phyloP scores from a whole-genome alignment of 2,329 filamentous ascomycete species.

The Cladosporium cucumerinum region DNA sequence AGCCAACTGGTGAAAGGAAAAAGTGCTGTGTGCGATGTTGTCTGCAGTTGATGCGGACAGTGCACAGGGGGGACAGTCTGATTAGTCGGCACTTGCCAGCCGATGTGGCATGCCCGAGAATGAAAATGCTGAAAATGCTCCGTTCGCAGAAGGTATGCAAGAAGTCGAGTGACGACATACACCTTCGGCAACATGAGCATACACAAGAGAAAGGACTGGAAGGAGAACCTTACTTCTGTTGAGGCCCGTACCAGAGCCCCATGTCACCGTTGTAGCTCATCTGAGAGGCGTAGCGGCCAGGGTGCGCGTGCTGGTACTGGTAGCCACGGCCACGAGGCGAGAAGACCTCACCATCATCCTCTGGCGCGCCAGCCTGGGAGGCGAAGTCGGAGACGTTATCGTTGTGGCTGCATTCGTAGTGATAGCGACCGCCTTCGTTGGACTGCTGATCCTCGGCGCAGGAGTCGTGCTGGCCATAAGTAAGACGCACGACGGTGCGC shows the following conservation, averaged over 20 bases:
- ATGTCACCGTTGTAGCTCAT: constrained; percentile 10
- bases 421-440: not conserved
- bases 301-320: not conserved
- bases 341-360: not conserved
- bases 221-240: constrained; percentile 1
- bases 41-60: constrained; percentile 14
- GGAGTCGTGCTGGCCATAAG: not conserved
- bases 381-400: not conserved
- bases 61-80: not conserved
- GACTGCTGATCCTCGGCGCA: not conserved
- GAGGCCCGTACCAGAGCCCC: not conserved
- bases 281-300: not conserved
- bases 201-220: not conserved
- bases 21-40: not conserved
- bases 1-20: not conserved
- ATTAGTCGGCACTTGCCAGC: not conserved
- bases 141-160: not conserved
- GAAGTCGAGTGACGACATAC: not conserved
- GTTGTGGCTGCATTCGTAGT: not conserved
- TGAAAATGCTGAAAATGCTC: not conserved
- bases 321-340: constrained; percentile 1
- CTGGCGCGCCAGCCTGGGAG: not conserved
- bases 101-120: not conserved
- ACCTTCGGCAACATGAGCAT: not conserved
- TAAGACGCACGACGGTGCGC: not conserved